A percentile compares a stretch with the other conserved stretches of the same genome.
phyloP scores from a whole-genome alignment of 1,284 basidiomycete genomes.

The Cutaneotrichosporon sp. region DNA sequence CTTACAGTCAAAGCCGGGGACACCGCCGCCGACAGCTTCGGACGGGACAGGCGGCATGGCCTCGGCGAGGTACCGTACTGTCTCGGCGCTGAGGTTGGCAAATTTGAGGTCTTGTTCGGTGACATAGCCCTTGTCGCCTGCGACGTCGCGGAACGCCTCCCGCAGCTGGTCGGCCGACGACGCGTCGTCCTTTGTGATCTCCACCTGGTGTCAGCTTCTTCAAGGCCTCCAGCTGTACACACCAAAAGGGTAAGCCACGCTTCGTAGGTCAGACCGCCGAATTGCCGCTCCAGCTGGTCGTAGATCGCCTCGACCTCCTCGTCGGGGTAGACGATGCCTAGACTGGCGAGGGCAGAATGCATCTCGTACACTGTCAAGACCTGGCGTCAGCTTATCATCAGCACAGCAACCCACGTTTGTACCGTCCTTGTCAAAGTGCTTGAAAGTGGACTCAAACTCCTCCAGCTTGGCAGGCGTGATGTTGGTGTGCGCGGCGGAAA shows the following conservation, averaged over 20 bases:
- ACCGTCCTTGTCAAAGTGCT: slow-evolving; percentile 92
- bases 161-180: slow-evolving; percentile 86
- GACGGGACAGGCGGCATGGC: slow-evolving; percentile 30
- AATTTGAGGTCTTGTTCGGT: slow-evolving; percentile 88
- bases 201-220: slow-evolving; percentile 56
- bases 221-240: slow-evolving; percentile 41
- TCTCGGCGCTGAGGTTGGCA: slow-evolving; percentile 71
- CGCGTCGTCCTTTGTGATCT: slow-evolving; percentile 86
- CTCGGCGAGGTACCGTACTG: slow-evolving; percentile 72
- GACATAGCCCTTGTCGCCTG: slow-evolving; percentile 78
- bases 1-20: slow-evolving; percentile 42
- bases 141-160: slow-evolving; percentile 88
- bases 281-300: slow-evolving; percentile 69
- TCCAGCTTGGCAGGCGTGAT: slow-evolving; percentile 92
- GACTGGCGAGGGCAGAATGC: slow-evolving; percentile 83
- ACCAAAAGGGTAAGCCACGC: slow-evolving; percentile 89
- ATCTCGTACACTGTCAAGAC: slow-evolving; percentile 80
- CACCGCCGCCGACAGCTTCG: slow-evolving; percentile 2
- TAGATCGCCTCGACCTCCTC: slow-evolving; percentile 83
- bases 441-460: slow-evolving; percentile 95
- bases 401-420: slow-evolving; percentile 55
- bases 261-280: slow-evolving; percentile 86
- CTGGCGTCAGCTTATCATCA: slow-evolving; percentile 23
- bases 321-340: slow-evolving; percentile 90
- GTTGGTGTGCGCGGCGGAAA: slow-evolving; percentile 56